A percentile compares a stretch with the other conserved stretches of the same genome.
phyloP scores from a whole-genome alignment of 371 early-diverging fungal genomes.

The Mortierella sp. region DNA sequence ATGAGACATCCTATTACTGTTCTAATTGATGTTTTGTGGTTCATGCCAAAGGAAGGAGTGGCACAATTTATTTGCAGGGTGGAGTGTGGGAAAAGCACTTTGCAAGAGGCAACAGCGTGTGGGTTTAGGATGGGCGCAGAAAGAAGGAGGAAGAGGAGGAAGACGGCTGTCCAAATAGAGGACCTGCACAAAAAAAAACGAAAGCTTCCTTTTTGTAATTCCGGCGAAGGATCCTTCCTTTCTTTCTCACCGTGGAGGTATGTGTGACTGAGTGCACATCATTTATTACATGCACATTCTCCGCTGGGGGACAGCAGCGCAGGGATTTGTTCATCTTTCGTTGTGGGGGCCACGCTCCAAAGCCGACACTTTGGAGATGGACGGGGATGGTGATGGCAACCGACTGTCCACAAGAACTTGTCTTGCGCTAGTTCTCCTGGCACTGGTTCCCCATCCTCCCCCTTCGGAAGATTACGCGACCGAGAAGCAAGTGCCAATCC shows the following conservation, averaged over 20 bases:
- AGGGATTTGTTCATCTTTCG: not conserved
- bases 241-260: too few relatives aligned
- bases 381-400: too few relatives aligned
- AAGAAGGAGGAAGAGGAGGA: not conserved
- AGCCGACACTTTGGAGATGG: too few relatives aligned
- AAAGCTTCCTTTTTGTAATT: not conserved
- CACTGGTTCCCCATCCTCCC: not conserved
- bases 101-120: not conserved
- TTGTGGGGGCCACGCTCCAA: too few relatives aligned
- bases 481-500: not conserved
- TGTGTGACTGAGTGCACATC: too few relatives aligned
- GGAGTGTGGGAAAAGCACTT: not conserved
- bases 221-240: not conserved
- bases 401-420: too few relatives aligned
- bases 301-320: not conserved
- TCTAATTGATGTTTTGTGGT: not conserved
- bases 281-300: not conserved
- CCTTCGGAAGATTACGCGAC: slow-evolving; percentile 10
- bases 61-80: not conserved
- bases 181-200: not conserved
- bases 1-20: not conserved
- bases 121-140: not conserved
- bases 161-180: slow-evolving; percentile 8
- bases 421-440: not conserved
- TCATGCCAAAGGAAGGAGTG: not conserved